A percentile compares a stretch with the other conserved stretches of the same genome.
phyloP scores from a whole-genome alignment of 1,139 yeast species.

The Zygotorulaspora mrakii region DNA sequence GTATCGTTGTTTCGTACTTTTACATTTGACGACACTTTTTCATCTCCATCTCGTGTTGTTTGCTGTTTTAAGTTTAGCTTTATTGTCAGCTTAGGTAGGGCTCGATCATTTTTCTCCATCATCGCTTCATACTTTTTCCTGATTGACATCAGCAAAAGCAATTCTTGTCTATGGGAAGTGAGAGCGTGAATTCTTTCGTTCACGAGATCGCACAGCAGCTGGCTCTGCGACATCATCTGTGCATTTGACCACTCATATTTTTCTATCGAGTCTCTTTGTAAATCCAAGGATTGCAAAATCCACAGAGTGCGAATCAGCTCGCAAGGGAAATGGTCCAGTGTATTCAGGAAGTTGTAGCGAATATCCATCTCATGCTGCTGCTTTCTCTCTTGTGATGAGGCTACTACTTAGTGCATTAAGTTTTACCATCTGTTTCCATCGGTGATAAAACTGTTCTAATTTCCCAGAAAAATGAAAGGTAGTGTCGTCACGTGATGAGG shows the following conservation, averaged over 20 bases:
- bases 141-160: constrained; percentile 18
- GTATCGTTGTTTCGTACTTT: constrained; percentile 7
- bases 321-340: constrained; percentile 48
- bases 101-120: constrained; percentile 8
- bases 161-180: constrained; percentile 18
- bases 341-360: constrained; percentile 30
- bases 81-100: constrained; percentile 11
- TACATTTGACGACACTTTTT: not conserved
- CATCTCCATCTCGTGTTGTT: not conserved
- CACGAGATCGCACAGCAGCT: constrained; percentile 18
- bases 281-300: constrained; percentile 44
- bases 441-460: no score
- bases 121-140: constrained; percentile 19
- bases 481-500: no score
- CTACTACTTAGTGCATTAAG: no score
- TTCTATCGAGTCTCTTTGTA: constrained; percentile 28
- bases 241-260: constrained; percentile 10
- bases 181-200: constrained; percentile 16
- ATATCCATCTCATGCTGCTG: constrained; percentile 21
- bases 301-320: constrained; percentile 47
- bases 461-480: no score
- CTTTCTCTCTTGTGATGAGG: no score
- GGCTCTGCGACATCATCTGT: constrained; percentile 20
- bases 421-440: no score
- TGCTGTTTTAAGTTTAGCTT: constrained; percentile 8